phyloP scores from a whole-genome alignment of 306 rosid species.

The Begonia loranthoides region DNA sequence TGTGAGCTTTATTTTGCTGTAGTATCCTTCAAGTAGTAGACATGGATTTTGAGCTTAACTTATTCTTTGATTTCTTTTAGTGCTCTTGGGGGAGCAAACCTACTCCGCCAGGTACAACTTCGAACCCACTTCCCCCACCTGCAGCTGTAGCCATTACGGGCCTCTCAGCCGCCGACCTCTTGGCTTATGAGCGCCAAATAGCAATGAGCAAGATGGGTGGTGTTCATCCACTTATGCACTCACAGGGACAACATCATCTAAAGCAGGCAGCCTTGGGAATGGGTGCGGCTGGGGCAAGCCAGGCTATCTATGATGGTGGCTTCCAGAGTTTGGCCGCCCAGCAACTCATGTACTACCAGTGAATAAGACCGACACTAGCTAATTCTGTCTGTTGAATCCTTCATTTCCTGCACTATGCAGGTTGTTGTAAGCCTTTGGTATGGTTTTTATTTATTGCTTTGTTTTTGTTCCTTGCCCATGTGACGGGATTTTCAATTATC shows the following conservation, averaged over 20 bases:
- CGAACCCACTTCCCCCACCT: slow-evolving; percentile 96
- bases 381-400: slow-evolving; percentile 15
- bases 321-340: slow-evolving; percentile 91
- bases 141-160: slow-evolving; percentile 53
- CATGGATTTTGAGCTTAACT: too few species aligned
- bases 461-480: background rate
- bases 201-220: slow-evolving; percentile 96
- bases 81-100: slow-evolving; percentile 99
- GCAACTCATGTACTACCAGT: slow-evolving; percentile 97
- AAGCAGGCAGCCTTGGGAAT: slow-evolving; percentile 75
- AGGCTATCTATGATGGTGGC: slow-evolving; percentile 92
- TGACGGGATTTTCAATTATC: background rate
- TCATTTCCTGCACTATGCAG: slow-evolving; percentile 25
- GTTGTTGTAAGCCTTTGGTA: slow-evolving; percentile 32
- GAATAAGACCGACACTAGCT: slow-evolving; percentile 10
- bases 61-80: slow-evolving; percentile 15
- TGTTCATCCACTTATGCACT: slow-evolving; percentile 75
- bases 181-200: slow-evolving; percentile 71
- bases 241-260: slow-evolving; percentile 65
- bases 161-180: slow-evolving; percentile 51
- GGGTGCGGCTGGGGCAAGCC: slow-evolving; percentile 76
- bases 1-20: too few species aligned
- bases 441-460: slow-evolving; percentile 5
- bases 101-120: slow-evolving; percentile 85
- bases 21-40: too few species aligned